Base-by-base conservation (phyloP, 257 asterid species). In the Fraxinus cuspidata region DNA sequence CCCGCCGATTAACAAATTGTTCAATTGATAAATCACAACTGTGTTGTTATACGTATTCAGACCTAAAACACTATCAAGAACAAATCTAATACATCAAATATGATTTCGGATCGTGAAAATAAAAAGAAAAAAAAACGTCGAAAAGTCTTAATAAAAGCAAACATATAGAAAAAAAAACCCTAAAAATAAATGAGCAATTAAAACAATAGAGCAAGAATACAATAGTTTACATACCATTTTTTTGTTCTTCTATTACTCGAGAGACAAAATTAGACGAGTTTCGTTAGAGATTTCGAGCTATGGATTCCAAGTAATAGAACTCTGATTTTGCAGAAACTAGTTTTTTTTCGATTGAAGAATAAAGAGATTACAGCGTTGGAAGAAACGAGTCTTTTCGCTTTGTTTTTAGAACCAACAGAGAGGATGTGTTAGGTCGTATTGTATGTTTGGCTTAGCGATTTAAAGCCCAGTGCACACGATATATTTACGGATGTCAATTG, bases 141-240 rank as follows among this genome's bases (percentile, higher is more conserved):
- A 56, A 56, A n/a, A 29, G 21, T 21, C 31, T 7, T 2, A n/a
- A 58, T 28, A 10, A 58, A 58, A n/a, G 1, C 4, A 31, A 58
- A n/a, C 13, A 58, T 21, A 13, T 6, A 72, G n/a, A 31, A 51
- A 56, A 70, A 74, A 40, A 27, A 37, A 28, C 28, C 72, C 70
- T 44, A 53, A 70, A 53, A 29, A 69, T 18, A 64, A 15, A 32
- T 2, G 60, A 60, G 3, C 38, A 28, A 66, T 25, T 66, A 38
- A 58, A 27, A 1, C 7, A 76, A 16, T 40, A n/a, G 63, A 67
- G 10, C 28, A 58, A n/a, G 67, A 58, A n/a, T n/a, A 23, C 3
- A 40, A 31, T 23, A 21, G 70, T 74, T 29, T 21, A 10, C 81
- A 25, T 51, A 85, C 88, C 88, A 85, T 85, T 25, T 31, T 67